These are phyloP conservation scores for Oenanthe sinensis DNA, from an alignment of 129 eudicot species.

Conservation along the genomic window DNA sequence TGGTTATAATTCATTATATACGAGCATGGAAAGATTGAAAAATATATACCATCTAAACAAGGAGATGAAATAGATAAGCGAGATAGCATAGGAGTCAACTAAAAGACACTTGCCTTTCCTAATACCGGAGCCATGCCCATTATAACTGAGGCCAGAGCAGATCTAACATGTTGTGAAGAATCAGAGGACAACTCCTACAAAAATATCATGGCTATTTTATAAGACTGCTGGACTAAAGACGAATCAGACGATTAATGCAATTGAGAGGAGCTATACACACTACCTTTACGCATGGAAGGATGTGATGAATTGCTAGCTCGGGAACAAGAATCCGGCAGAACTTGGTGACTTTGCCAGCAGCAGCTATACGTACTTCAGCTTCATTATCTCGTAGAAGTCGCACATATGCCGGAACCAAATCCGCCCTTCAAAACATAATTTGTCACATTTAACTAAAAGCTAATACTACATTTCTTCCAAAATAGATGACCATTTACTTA, in stretches of 20 bases:
- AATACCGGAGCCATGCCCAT: constrained; percentile 99
- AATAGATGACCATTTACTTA: background rate
- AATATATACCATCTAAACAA: background rate
- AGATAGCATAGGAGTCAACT: background rate
- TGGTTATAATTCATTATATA: background rate
- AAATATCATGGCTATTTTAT: constrained; percentile 7
- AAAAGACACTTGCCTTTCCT: constrained; percentile 62
- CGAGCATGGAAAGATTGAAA: background rate
- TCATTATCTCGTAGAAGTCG: constrained; percentile 96
- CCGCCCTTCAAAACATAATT: constrained; percentile 44
- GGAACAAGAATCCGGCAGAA: constrained; percentile 89
- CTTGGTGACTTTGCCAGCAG: constrained; percentile 98
- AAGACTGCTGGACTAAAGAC: constrained; percentile 6
- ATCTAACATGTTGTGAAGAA: constrained; percentile 99
- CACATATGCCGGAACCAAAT: constrained; percentile 98
- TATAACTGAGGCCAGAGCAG: constrained; percentile 95
- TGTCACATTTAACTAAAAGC: background rate
- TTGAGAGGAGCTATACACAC: background rate
- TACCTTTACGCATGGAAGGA: constrained; percentile 99
- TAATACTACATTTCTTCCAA: background rate
- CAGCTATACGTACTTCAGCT: constrained; percentile 99
- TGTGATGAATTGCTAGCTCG: constrained; percentile 90
- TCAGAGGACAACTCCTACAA: constrained; percentile 91
- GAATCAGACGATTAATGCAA: background rate
- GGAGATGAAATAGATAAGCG: background rate